Base-by-base conservation (phyloP, 202 grass and related monocot species). In the Dendrocalamus latiflorus region DNA sequence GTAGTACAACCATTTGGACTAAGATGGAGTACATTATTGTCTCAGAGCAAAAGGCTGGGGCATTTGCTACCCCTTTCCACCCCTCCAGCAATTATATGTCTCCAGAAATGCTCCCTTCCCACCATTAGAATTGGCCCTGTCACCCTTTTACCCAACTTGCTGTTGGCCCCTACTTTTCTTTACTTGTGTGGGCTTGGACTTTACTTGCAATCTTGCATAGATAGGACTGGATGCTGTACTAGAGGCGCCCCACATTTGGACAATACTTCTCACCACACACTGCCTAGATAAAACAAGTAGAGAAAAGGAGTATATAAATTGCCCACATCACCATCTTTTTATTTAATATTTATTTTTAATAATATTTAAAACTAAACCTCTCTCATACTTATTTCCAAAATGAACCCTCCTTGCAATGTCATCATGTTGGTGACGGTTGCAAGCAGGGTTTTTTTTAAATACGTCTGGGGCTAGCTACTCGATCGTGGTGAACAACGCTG, bases 131-230 rank as follows among this genome's bases (percentile, higher is more conserved):
- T 75, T 70, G 58, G 76, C 76, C 59, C 18, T 92, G 76, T 54
- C 84, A 74, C 80, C 90, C 87, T 51, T 86, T 84, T 84, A 89
- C 69, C 83, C 87, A 89, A 82, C 87, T 92, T 89, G 65, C 34
- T 73, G 37, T 20, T 78, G 50, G 48, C 70, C 79, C 84, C 63
- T 86, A 86, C 74, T 83, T 82, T 74, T 83, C 47, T 81, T 44
- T 54, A 62, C 79, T 18, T 74, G 42, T 82, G 26, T 80, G 50
- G 9, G 25, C 43, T 51, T 75, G 42, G 73, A 82, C 67, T 76
- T 70, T 30, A 62, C 50, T 54, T 72, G 72, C 58, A 82, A 50
- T 49, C 47, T 51, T 20, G 49, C 5, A 16, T 30, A 55, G 21
- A 67, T 37, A 68, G 20, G 39, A 62, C 33, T 43, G 20, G 25